These are phyloP conservation scores for Thielaviopsis populi DNA, from an alignment of 2,329 filamentous ascomycete genomes.

Conservation along the genomic window DNA sequence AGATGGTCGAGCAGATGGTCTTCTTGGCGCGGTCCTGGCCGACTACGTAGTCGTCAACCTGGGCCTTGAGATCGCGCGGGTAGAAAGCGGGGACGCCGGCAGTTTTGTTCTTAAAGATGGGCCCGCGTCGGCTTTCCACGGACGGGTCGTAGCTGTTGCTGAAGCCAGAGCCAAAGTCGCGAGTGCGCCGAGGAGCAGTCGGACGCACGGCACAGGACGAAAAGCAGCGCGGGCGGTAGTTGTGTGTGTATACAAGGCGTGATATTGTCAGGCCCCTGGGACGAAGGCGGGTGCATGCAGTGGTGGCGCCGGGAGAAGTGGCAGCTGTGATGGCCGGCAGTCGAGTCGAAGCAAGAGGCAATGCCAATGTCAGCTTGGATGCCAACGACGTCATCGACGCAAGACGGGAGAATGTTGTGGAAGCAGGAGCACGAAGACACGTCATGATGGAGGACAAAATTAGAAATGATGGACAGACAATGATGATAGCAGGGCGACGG, in stretches of 20 bases:
- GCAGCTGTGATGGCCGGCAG: neutral
- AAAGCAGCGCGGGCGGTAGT: conserved; percentile 20
- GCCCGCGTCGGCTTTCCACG: conserved; percentile 38
- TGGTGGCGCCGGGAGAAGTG: neutral
- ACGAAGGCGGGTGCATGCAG: neutral
- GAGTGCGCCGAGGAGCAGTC: conserved; percentile 27
- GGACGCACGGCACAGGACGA: conserved; percentile 19
- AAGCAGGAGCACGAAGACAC: conserved; percentile 6
- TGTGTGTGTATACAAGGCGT: conserved; percentile 2
- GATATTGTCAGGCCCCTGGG: conserved; percentile 8
- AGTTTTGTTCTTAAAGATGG: conserved; percentile 40
- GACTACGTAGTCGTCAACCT: conserved; percentile 90
- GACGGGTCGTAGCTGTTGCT: conserved; percentile 44
- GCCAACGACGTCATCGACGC: conserved; percentile 10
- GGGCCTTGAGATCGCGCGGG: conserved; percentile 61
- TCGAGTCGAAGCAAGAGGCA: neutral
- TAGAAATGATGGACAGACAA: neutral
- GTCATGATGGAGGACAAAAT: conserved; percentile 8
- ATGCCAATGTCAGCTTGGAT: neutral
- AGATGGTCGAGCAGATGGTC: conserved; percentile 80
- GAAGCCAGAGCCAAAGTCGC: conserved; percentile 42
- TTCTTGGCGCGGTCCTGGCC: conserved; percentile 92
- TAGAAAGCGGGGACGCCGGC: conserved; percentile 49
- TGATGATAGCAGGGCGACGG: neutral
- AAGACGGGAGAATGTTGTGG: neutral